Base-by-base conservation (phyloP, 495 filamentous ascomycete genomes). In the Talaromyces thailandensis region DNA sequence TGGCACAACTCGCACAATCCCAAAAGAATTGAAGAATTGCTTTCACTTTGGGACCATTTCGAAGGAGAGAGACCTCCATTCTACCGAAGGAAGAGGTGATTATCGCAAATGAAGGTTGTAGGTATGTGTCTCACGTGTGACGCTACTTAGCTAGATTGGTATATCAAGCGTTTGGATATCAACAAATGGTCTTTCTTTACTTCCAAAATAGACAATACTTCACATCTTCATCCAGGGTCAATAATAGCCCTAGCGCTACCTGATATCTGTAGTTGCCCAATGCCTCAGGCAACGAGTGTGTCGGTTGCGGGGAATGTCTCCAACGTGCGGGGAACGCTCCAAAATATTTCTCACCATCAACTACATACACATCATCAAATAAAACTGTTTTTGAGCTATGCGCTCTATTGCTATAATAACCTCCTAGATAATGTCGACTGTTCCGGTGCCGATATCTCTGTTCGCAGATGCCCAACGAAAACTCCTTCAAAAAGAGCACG, bases 381-480 rank as follows among this genome's bases (percentile, higher is more conserved):
- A 40, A 40, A 12, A 40, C 14, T 40, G 6, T 7, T 21, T 9
- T 23, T 18, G 6, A 48, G 24, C 52, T 25, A 29, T 55, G 28
- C 8, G 8, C 2, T 0, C 28, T 2, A 21, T 16, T 8, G 26
- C 26, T n/a, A 26, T 45, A 14, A 12, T 18, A 5, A 8, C 6
- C 4, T 32, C 12, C 4, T 53, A 6, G 70, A 48, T 48, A 21
- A 83, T 81, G 77, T 62, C 80, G 9, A 71, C 76, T 24, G 71
- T 64, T 63, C 61, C 73, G 23, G 79, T 88, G 70, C 82, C 90
- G 67, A 86, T 96, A 68, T 73, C 86, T 65, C 66, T 81, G 65
- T 98, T 98, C 79, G 90, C 92, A 55, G 71, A 79, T 53, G 82
- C 85, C 11, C 93, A 98, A 68, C 87, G 93, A 64, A 64, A 81